Percentiles rank a stretch among this genome's conserved stretches.
Conservation (phyloP, 305 asterid genomes). For the Andrographis paniculata region DNA sequence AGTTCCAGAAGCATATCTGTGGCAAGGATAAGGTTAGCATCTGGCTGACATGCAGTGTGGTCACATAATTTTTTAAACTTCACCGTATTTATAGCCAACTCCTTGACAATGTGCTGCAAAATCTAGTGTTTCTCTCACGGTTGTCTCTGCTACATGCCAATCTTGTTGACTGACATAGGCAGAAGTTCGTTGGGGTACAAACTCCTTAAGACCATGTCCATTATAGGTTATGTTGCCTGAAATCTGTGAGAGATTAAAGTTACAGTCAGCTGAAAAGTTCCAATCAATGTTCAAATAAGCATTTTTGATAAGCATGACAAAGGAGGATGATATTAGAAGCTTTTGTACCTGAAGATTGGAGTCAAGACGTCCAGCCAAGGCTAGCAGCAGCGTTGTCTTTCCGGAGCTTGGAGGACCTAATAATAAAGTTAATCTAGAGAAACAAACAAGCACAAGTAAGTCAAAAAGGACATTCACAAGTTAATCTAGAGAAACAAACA, state of each 20-base stretch:
- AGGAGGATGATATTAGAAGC: constrained; percentile 8
- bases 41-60: constrained; percentile 20
- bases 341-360: constrained; percentile 74
- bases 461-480: background rate
- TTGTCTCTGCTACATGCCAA: constrained; percentile 91
- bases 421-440: constrained; percentile 46
- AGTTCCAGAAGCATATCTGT: constrained; percentile 96
- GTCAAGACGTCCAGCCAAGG: constrained; percentile 86
- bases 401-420: constrained; percentile 98
- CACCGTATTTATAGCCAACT: constrained; percentile 87
- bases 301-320: constrained; percentile 6
- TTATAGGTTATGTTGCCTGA: constrained; percentile 89
- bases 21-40: constrained; percentile 33
- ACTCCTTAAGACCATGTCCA: constrained; percentile 79
- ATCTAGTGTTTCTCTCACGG: constrained; percentile 89
- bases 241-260: constrained; percentile 44
- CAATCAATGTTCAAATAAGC: background rate
- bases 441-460: background rate
- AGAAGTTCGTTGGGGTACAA: constrained; percentile 88
- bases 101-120: constrained; percentile 92
- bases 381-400: constrained; percentile 79
- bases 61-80: constrained; percentile 17
- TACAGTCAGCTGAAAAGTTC: constrained; percentile 23
- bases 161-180: constrained; percentile 90
- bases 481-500: background rate